Evolutionary conservation across 2,329 filamentous ascomycete genomes (phyloP).

Genomic region (Colletotrichum graminicola): DNA sequence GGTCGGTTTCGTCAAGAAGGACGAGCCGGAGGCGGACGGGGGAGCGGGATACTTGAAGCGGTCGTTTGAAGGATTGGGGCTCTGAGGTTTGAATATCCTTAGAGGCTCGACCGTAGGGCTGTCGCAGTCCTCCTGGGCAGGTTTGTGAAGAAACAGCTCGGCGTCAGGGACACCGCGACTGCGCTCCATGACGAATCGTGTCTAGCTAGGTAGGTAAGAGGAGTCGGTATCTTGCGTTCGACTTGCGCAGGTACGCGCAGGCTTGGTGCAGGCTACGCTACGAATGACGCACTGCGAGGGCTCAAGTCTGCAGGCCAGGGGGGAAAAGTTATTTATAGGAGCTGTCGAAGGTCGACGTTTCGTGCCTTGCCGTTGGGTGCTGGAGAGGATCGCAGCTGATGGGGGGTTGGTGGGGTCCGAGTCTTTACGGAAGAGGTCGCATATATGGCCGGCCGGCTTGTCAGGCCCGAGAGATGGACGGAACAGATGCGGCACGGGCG

Average conservation of each 20-base stretch:
- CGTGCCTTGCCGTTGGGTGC: conserved; percentile 38
- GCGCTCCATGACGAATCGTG: conserved; percentile 60
- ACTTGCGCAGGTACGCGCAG: conserved; percentile 44
- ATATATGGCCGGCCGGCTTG: conserved; percentile 40
- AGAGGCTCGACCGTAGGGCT: conserved; percentile 87
- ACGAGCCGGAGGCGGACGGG: conserved; percentile 52
- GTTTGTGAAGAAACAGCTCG: conserved; percentile 83
- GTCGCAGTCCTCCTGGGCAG: conserved; percentile 66
- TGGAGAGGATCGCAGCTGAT: conserved; percentile 37
- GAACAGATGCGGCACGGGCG: conserved; percentile 32
- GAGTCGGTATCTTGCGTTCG: conserved; percentile 34
- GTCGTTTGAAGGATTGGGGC: conserved; percentile 65
- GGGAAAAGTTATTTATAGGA: conserved; percentile 46
- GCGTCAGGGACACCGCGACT: conserved; percentile 78
- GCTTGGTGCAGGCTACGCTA: conserved; percentile 31
- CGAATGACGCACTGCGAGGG: conserved; percentile 36
- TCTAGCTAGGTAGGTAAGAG: conserved; percentile 3
- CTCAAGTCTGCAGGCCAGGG: conserved; percentile 38
- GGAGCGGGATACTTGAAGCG: conserved; percentile 66
- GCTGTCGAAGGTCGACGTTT: conserved; percentile 40
- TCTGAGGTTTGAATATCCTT: conserved; percentile 85
- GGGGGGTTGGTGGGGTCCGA: conserved; percentile 41
- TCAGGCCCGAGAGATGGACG: conserved; percentile 30
- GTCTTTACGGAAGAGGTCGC: conserved; percentile 34
- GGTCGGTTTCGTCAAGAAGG: conserved; percentile 63